Conservation (phyloP, 2,329 filamentous ascomycete species). For the Stagonosporopsis cucurbitacearum region DNA sequence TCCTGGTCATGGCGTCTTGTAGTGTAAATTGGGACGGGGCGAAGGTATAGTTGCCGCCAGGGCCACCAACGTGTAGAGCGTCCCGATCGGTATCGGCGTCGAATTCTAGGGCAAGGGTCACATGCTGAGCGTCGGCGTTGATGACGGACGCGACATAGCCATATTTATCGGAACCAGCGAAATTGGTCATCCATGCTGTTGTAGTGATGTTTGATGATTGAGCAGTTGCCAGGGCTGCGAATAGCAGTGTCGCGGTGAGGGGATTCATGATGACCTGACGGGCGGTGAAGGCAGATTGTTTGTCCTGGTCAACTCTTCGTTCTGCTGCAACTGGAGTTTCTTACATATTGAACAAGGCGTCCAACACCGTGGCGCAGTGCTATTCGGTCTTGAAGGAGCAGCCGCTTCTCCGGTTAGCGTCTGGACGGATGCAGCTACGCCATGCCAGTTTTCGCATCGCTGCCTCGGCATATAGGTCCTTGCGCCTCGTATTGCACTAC, state of each 20-base stretch:
- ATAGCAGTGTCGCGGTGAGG: background rate
- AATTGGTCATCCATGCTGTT: constrained; percentile 9
- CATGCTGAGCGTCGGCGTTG: constrained; percentile 7
- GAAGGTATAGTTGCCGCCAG: constrained; percentile 1
- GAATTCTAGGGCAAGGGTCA: constrained; percentile 6
- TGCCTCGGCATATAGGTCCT: background rate
- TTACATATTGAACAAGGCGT: constrained; percentile 12
- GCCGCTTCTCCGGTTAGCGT: constrained; percentile 6
- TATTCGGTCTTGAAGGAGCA: background rate
- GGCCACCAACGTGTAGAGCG: constrained; percentile 1
- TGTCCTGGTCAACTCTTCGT: no score
- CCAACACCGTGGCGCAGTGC: constrained; percentile 8
- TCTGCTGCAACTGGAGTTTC: background rate
- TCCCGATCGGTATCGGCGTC: background rate
- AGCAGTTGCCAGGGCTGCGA: constrained; percentile 6
- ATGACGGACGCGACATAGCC: constrained; percentile 15
- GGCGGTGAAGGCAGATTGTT: background rate
- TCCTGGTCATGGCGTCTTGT: background rate
- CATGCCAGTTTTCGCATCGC: background rate
- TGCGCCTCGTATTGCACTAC: background rate
- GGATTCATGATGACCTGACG: background rate
- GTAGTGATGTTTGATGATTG: constrained; percentile 9
- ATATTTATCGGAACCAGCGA: constrained; percentile 6
- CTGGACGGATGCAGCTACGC: background rate
- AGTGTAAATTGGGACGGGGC: constrained; percentile 1